Evolutionary conservation across 176 grass and related monocot species (phyloP).

Genomic region (Areca catechu): DNA sequence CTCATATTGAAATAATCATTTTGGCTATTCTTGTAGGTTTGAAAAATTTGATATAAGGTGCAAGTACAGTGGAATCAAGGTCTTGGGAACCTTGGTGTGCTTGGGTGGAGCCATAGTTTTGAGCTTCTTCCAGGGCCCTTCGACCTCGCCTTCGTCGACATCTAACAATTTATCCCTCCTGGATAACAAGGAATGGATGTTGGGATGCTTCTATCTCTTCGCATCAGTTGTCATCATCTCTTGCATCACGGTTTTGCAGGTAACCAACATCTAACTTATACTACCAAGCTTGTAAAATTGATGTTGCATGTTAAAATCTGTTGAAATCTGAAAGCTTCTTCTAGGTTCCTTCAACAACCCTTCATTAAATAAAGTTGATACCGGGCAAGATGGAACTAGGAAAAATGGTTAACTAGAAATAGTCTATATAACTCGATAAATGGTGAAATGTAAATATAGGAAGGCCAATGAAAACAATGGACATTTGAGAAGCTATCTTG

Average conservation of each 20-base stretch:
- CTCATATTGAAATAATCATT: too few relatives aligned
- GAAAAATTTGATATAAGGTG: slow-evolving; percentile 65
- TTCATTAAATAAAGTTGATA: too few relatives aligned
- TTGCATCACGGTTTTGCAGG: slow-evolving; percentile 49
- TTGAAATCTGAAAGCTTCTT: too few relatives aligned
- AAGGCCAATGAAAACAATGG: too few relatives aligned
- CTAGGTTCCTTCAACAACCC: too few relatives aligned
- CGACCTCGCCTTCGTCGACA: neutral
- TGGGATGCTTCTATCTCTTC: slow-evolving; percentile 53
- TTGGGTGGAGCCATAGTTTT: slow-evolving; percentile 50
- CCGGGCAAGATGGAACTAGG: too few relatives aligned
- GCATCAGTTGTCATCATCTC: slow-evolving; percentile 43
- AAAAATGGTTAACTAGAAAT: too few relatives aligned
- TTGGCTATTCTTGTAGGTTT: slow-evolving; percentile 33
- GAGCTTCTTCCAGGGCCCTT: slow-evolving; percentile 59
- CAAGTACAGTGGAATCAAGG: slow-evolving; percentile 58
- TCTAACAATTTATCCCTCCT: neutral
- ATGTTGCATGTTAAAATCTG: too few relatives aligned
- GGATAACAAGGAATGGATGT: slow-evolving; percentile 30
- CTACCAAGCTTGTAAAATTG: too few relatives aligned
- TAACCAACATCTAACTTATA: neutral
- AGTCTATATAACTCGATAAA: too few relatives aligned
- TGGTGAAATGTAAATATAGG: too few relatives aligned
- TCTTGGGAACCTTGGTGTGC: slow-evolving; percentile 57
- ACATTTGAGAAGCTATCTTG: too few relatives aligned